These are phyloP conservation scores for Brassica carinata DNA, from an alignment of 345 rosid genomes.

Conservation along the genomic window DNA sequence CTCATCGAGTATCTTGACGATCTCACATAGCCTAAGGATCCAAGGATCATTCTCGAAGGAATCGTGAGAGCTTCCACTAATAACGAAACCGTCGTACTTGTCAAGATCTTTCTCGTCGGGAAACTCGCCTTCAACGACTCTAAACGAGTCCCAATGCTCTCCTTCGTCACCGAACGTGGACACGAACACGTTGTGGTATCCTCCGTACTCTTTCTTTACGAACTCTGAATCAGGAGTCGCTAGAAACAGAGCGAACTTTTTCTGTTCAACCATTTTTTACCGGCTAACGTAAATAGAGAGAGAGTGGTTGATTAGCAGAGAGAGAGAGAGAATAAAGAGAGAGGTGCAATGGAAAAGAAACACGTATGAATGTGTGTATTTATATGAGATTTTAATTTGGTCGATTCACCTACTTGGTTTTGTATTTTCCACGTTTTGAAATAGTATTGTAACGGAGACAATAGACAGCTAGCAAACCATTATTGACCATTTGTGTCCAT, in stretches of 20 bases:
- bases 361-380: not conserved
- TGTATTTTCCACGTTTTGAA: slow-evolving; percentile 31
- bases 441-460: not conserved
- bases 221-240: slow-evolving; percentile 81
- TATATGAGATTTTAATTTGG: slow-evolving; percentile 10
- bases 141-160: slow-evolving; percentile 74
- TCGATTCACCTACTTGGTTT: slow-evolving; percentile 31
- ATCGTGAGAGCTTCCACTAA: slow-evolving; percentile 83
- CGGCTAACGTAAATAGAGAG: not conserved
- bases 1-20: slow-evolving; percentile 64
- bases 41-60: slow-evolving; percentile 73
- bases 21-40: slow-evolving; percentile 72
- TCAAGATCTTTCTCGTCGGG: slow-evolving; percentile 64
- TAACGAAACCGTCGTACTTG: slow-evolving; percentile 72
- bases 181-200: slow-evolving; percentile 78
- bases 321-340: not conserved
- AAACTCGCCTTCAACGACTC: slow-evolving; percentile 81
- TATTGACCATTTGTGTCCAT: slow-evolving; percentile 28
- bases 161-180: slow-evolving; percentile 75
- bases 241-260: slow-evolving; percentile 57
- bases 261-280: slow-evolving; percentile 39
- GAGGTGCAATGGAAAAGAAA: not conserved
- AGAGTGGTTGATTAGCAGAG: not conserved
- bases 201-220: slow-evolving; percentile 68
- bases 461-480: slow-evolving; percentile 16